A percentile compares a stretch with the other conserved stretches of the same genome.
phyloP scores from a whole-genome alignment of 345 rosid species.

The Aquilaria sinensis region DNA sequence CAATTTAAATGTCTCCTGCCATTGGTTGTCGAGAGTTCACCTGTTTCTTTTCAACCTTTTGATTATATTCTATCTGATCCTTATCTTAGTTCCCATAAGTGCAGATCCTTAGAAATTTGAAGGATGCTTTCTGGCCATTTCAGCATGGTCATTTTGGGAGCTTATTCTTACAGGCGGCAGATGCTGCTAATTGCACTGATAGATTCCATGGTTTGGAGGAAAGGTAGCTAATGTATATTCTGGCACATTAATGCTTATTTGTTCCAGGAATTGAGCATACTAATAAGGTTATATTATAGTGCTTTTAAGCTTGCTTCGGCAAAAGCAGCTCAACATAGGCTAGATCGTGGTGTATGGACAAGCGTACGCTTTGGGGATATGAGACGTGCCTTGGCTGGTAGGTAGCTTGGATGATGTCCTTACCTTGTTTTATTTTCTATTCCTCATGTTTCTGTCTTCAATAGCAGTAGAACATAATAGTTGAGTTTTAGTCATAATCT shows the following conservation, averaged over 20 bases:
- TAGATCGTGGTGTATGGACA: constrained; percentile 55
- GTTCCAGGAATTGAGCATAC: not conserved
- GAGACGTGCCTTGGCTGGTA: constrained; percentile 62
- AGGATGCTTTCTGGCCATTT: constrained; percentile 71
- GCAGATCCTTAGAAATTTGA: constrained; percentile 49
- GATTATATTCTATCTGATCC: too few relatives aligned
- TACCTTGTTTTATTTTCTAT: not conserved
- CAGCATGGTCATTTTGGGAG: constrained; percentile 38
- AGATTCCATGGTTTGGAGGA: constrained; percentile 25
- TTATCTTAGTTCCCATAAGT: not conserved
- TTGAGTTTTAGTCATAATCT: too few relatives aligned
- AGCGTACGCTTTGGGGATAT: constrained; percentile 43
- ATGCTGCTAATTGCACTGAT: constrained; percentile 42
- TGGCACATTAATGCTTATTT: constrained; percentile 1
- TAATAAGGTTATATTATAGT: constrained; percentile 22
- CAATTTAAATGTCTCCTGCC: too few relatives aligned
- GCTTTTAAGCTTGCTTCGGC: constrained; percentile 53
- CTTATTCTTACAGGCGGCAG: constrained; percentile 53
- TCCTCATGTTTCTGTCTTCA: not conserved
- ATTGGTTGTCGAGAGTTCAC: too few relatives aligned
- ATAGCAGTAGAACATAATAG: too few relatives aligned
- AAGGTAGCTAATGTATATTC: constrained; percentile 25
- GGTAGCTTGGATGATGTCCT: constrained; percentile 1
- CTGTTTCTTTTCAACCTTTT: too few relatives aligned
- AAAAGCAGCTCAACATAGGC: constrained; percentile 49